Base-by-base conservation (phyloP, 176 grass and related monocot species). In the Pontederia crassipes region DNA sequence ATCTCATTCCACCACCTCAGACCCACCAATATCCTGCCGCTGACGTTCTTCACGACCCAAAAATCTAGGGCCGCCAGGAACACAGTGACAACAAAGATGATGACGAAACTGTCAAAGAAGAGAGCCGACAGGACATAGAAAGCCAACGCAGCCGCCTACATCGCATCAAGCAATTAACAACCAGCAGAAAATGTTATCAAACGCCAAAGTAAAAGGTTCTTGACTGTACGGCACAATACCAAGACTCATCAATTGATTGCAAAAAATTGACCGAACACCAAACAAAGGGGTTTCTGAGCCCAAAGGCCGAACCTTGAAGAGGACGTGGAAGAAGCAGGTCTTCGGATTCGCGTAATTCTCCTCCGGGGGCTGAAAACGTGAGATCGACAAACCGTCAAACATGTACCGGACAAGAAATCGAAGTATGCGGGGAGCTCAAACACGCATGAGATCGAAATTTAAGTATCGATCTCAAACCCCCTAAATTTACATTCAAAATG, bases 1-100 rank as follows among this genome's bases (percentile, higher is more conserved):
- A 99, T 93, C 79, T 99, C 94, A 77, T 99, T 99, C 94, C 94
- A 99, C 94, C 94, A 99, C 28, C 94, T 85, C 64, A 99, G 65
- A n/a, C 94, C 94, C 2, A 99, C 94, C 12, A 99, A 40, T 60
- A 99, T 99, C 70, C 94, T 81, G 15, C 88, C 94, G 0, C 88
- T 99, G 11, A 99, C 85, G 47, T 93, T 99, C 82, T 99, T 99
- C 46, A 99, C 94, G 13, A 99, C 94, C 94, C 94, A 99, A 71
- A 99, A 99, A 77, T 99, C 94, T 0, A 99, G 94, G 27, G 94
- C 94, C 0, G 94, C 82, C 5, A 99, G 88, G 69, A 99, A 82
- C 35, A 99, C 94, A 15, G 94, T 99, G 12, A 99, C 79, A 20
- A 99, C 94, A 8, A 99, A 99, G 49, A 99, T 99, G 76, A 99